Percentiles rank a stretch among this genome's conserved stretches.
Conservation (phyloP, 169 alveolate genomes). For the Perkinsus marinus region DNA sequence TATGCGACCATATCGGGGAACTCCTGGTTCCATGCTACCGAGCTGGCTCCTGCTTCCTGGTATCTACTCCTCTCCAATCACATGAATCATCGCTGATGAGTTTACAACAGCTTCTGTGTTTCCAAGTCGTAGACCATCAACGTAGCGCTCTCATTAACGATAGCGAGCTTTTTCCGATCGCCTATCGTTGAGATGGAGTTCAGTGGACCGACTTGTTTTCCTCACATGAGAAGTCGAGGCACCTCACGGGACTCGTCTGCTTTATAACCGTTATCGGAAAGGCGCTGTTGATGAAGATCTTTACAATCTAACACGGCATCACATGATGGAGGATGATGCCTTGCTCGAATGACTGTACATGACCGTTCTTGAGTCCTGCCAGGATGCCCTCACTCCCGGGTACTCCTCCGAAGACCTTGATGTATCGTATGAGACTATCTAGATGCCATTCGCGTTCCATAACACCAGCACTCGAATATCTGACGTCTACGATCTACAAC, state of each 20-base stretch:
- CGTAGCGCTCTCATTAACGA: slow-evolving; percentile 70
- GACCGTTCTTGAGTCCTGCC: slow-evolving; percentile 78
- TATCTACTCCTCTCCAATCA: slow-evolving; percentile 24
- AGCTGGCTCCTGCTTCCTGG: slow-evolving; percentile 61
- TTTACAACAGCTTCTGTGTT: slow-evolving; percentile 18
- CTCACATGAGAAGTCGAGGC: slow-evolving; percentile 51
- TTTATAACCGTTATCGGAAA: slow-evolving; percentile 71
- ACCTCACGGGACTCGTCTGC: slow-evolving; percentile 54
- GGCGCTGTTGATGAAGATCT: slow-evolving; percentile 71
- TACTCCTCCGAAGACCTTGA: slow-evolving; percentile 75
- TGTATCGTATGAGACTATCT: slow-evolving; percentile 52
- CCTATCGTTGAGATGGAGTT: not conserved
- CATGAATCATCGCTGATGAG: not conserved
- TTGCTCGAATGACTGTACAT: not conserved
- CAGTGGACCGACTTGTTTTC: not conserved
- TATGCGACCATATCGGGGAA: slow-evolving; percentile 73
- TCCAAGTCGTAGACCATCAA: slow-evolving; percentile 59
- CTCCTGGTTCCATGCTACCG: slow-evolving; percentile 78
- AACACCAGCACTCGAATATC: slow-evolving; percentile 33
- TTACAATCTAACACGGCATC: slow-evolving; percentile 20
- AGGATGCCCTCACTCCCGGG: slow-evolving; percentile 71
- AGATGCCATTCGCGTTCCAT: slow-evolving; percentile 74
- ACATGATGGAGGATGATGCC: not conserved
- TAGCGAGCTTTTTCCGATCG: slow-evolving; percentile 65
- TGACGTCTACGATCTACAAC: not conserved